Evolutionary conservation across 768 basidiomycete species (phyloP).

Genomic region (Suillus plorans): DNA sequence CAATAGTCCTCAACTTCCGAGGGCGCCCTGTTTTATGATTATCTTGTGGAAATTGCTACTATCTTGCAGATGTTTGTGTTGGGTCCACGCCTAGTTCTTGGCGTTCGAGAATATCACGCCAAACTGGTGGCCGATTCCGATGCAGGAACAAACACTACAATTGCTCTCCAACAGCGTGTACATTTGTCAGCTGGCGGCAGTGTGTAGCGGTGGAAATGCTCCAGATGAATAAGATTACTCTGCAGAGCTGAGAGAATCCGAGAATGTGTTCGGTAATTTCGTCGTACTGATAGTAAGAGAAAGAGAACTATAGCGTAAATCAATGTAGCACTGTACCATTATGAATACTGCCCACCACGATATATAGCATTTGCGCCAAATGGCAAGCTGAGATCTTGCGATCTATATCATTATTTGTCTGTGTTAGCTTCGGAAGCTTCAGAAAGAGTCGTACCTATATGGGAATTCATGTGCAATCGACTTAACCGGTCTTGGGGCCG

Average conservation of each 20-base stretch:
- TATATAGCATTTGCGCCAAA: too few relatives aligned
- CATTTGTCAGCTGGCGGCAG: neutral
- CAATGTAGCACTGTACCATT: too few relatives aligned
- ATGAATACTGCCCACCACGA: too few relatives aligned
- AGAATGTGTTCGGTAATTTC: neutral
- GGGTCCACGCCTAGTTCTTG: neutral
- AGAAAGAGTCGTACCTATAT: neutral
- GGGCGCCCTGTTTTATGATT: fast-evolving
- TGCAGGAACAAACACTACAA: neutral
- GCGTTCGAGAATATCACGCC: neutral
- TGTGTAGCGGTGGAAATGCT: neutral
- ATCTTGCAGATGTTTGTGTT: neutral
- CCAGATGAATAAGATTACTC: too few relatives aligned
- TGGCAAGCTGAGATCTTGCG: too few relatives aligned
- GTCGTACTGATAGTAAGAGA: neutral
- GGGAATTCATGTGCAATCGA: conserved; percentile 9
- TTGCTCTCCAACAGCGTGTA: neutral
- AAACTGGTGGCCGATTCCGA: neutral
- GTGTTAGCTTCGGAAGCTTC: neutral
- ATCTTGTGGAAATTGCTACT: neutral
- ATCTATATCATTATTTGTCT: neutral
- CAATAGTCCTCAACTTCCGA: neutral
- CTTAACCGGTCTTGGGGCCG: conserved; percentile 3
- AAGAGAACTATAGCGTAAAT: neutral
- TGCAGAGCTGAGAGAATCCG: neutral